phyloP scores from a whole-genome alignment of 1,284 basidiomycete species.

The Malassezia sp. region DNA sequence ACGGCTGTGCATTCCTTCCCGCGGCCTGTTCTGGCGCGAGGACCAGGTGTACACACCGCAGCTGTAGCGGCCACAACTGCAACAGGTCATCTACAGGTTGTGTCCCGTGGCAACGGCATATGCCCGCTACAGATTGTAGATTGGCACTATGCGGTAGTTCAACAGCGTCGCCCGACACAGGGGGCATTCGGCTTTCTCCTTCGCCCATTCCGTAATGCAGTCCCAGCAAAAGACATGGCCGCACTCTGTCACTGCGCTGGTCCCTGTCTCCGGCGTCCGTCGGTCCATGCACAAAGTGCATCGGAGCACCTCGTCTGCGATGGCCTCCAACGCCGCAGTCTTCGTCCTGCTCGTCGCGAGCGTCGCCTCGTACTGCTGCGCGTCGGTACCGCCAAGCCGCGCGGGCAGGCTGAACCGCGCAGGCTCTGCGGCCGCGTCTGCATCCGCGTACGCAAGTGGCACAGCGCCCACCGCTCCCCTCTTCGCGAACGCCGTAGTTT shows the following conservation, averaged over 20 bases:
- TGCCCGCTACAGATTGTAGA: conserved; percentile 20
- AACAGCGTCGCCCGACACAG: conserved; percentile 37
- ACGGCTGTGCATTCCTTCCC: too few species aligned
- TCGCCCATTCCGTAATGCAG: conserved; percentile 73
- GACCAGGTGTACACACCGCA: too few species aligned
- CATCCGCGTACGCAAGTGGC: conserved; percentile 17
- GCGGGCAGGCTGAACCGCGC: conserved; percentile 6
- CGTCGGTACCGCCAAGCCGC: not conserved
- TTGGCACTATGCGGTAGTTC: conserved; percentile 28
- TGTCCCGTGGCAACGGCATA: not conserved
- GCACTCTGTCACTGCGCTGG: conserved; percentile 76
- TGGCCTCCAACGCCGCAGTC: conserved; percentile 18
- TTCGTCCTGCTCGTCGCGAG: conserved; percentile 8
- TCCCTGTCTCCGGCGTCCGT: conserved; percentile 27
- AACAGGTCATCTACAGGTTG: too few species aligned
- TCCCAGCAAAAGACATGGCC: conserved; percentile 89
- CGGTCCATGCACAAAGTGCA: conserved; percentile 46
- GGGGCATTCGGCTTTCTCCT: conserved; percentile 59
- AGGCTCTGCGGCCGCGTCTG: conserved; percentile 10
- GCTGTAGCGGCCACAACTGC: too few species aligned
- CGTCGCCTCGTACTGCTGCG: conserved; percentile 7
- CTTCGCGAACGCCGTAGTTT: not conserved
- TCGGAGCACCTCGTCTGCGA: conserved; percentile 21
- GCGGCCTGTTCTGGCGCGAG: too few species aligned
- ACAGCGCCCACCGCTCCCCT: not conserved